Conservation (phyloP, 306 rosid genomes). For the Prunus fruticosa region DNA sequence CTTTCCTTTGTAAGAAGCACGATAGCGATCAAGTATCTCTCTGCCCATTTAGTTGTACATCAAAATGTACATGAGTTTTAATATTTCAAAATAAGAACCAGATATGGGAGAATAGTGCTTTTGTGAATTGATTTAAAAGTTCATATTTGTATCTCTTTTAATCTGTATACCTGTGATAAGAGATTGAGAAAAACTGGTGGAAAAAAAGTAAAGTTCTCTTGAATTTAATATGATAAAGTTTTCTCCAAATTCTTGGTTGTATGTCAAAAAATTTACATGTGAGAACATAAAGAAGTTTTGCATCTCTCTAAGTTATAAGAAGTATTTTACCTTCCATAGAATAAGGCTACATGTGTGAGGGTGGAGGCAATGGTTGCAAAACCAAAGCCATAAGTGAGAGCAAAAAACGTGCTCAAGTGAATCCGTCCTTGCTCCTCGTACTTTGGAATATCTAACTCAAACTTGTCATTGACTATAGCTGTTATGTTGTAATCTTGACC, state of each 20-base stretch:
- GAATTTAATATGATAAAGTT: too few relatives aligned
- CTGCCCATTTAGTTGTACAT: conserved; percentile 41
- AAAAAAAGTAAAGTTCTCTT: background rate
- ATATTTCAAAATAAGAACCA: background rate
- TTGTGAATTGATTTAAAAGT: background rate
- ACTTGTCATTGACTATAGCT: conserved; percentile 58
- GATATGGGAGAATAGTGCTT: background rate
- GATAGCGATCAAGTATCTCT: conserved; percentile 67
- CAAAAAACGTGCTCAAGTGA: conserved; percentile 58
- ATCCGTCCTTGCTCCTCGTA: conserved; percentile 62
- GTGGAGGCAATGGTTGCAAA: conserved; percentile 80
- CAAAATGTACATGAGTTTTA: background rate
- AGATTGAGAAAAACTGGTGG: background rate
- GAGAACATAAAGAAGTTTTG: background rate
- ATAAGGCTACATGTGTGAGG: conserved; percentile 62
- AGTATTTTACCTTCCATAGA: conserved; percentile 63
- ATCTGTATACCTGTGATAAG: background rate
- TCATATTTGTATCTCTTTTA: background rate
- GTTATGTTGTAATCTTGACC: conserved; percentile 57
- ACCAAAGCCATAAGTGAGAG: conserved; percentile 74
- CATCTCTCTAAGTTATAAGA: background rate
- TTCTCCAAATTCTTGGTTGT: too few relatives aligned
- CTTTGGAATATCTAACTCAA: conserved; percentile 43
- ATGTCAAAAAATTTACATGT: background rate
- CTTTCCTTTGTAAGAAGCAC: conserved; percentile 54